Percentiles rank a stretch among this genome's conserved stretches.
Conservation (phyloP, 768 basidiomycete species). For the Pleurotus djamor region DNA sequence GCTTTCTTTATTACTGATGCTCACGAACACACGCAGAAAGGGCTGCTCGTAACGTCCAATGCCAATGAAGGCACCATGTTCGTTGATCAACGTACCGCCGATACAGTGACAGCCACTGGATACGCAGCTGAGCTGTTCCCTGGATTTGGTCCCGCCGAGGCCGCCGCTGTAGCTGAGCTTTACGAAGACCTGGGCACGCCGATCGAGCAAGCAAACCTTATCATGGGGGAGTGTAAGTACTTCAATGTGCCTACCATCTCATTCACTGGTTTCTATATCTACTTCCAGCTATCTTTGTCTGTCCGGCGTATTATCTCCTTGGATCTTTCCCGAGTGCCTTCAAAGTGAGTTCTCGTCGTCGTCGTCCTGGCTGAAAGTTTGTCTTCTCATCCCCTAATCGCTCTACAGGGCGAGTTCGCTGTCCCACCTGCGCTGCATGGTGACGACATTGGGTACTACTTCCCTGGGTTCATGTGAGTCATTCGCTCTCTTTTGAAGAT, state of each 20-base stretch:
- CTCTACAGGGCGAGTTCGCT: slow-evolving; percentile 37
- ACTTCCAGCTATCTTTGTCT: slow-evolving; percentile 41
- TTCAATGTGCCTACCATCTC: slow-evolving; percentile 23
- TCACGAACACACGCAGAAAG: slow-evolving; percentile 9
- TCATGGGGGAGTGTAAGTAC: slow-evolving; percentile 36
- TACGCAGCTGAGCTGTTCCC: slow-evolving; percentile 18
- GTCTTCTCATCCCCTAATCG: not conserved
- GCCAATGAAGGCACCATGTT: slow-evolving; percentile 23
- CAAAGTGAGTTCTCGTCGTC: slow-evolving; percentile 23
- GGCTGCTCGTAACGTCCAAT: slow-evolving; percentile 18
- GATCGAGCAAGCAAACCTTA: slow-evolving; percentile 27
- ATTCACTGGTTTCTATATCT: slow-evolving; percentile 19
- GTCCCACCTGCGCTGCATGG: slow-evolving; percentile 39
- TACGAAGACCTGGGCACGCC: slow-evolving; percentile 15
- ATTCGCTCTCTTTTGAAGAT: not conserved
- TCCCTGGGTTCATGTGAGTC: slow-evolving; percentile 18
- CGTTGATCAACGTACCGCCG: slow-evolving; percentile 12
- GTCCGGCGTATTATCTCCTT: slow-evolving; percentile 39
- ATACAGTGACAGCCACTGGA: slow-evolving; percentile 6
- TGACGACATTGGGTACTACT: slow-evolving; percentile 37
- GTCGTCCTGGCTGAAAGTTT: not conserved
- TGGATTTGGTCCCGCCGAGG: slow-evolving; percentile 1
- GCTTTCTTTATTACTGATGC: not conserved
- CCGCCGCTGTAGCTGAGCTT: slow-evolving; percentile 6
- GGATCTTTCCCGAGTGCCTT: slow-evolving; percentile 25